Conservation (phyloP, 2,329 filamentous ascomycete species). For the Sarocladium oryzae region DNA sequence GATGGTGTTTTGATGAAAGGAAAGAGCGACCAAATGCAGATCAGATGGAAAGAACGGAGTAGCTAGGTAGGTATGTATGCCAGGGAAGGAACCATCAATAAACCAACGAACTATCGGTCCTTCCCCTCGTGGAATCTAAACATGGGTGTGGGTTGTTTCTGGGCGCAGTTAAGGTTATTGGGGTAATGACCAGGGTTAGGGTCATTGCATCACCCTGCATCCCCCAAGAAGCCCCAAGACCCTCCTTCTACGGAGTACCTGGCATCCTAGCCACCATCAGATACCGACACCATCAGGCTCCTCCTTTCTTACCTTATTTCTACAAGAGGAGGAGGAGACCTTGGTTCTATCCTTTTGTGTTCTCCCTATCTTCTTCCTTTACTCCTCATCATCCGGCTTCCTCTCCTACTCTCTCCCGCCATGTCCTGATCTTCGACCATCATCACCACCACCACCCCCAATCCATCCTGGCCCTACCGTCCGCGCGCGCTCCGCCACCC, state of each 20-base stretch:
- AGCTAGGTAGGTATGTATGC: no score
- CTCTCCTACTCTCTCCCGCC: background rate
- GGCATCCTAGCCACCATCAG: background rate
- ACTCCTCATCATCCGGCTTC: background rate
- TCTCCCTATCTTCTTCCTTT: background rate
- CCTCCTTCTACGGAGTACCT: constrained; percentile 2
- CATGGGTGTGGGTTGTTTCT: no score
- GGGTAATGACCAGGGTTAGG: background rate
- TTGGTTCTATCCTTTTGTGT: background rate
- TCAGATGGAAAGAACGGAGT: no score
- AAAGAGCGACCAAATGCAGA: constrained; percentile 15
- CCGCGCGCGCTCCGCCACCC: background rate
- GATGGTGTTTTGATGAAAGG: constrained; percentile 8
- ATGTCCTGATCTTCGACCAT: background rate
- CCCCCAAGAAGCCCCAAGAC: background rate
- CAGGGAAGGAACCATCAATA: no score
- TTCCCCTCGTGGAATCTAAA: no score
- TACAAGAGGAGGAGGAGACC: constrained; percentile 1
- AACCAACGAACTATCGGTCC: no score
- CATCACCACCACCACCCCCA: background rate
- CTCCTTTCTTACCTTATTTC: background rate
- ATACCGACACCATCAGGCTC: background rate
- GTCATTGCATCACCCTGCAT: constrained; percentile 5
- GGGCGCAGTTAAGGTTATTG: constrained; percentile 6
- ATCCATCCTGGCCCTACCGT: background rate